Percentiles rank a stretch among this genome's conserved stretches.
These are phyloP conservation scores for Tolypocladium cylindrosporum DNA, from an alignment of 2,329 filamentous ascomycete genomes.

Conservation along the genomic window DNA sequence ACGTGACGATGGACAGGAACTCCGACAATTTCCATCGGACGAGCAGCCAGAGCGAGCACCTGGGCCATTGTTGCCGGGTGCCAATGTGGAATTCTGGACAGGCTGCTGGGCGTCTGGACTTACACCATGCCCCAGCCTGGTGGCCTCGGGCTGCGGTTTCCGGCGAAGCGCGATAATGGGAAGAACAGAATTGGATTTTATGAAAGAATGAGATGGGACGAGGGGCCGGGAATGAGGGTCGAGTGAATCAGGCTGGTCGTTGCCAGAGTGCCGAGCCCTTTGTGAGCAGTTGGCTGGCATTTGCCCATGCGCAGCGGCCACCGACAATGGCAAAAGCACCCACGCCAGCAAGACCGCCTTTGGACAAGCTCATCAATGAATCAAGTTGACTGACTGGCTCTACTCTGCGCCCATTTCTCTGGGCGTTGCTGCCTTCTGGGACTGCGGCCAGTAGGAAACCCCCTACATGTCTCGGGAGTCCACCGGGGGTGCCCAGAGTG, in stretches of 20 bases:
- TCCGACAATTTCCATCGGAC: conserved; percentile 11
- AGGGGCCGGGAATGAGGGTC: not conserved
- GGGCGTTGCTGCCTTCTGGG: conserved; percentile 2
- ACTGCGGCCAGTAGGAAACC: conserved; percentile 6
- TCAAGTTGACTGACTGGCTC: not conserved
- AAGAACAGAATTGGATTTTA: not conserved
- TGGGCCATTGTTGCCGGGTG: conserved; percentile 11
- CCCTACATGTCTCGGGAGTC: conserved; percentile 16
- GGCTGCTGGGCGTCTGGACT: not conserved
- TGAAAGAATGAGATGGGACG: not conserved
- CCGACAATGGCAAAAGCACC: conserved; percentile 5
- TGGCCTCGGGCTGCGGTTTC: not conserved
- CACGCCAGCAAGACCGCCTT: conserved; percentile 7
- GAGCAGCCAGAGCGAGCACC: conserved; percentile 12
- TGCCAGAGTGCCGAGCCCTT: conserved; percentile 1
- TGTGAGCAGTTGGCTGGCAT: not conserved
- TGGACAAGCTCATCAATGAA: conserved; percentile 6
- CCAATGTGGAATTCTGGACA: not conserved
- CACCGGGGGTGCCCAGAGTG: conserved; percentile 5
- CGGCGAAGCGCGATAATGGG: not conserved
- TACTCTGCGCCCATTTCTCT: conserved; percentile 3
- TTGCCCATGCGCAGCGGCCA: not conserved
- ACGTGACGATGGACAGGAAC: conserved; percentile 10
- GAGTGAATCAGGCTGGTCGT: not conserved
- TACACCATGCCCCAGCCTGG: not conserved